Evolutionary conservation across 352 stramenopile genomes (phyloP), one percentile per base, ranked within the genome.

Genomic region (Phytophthora chlamydospora): DNA sequence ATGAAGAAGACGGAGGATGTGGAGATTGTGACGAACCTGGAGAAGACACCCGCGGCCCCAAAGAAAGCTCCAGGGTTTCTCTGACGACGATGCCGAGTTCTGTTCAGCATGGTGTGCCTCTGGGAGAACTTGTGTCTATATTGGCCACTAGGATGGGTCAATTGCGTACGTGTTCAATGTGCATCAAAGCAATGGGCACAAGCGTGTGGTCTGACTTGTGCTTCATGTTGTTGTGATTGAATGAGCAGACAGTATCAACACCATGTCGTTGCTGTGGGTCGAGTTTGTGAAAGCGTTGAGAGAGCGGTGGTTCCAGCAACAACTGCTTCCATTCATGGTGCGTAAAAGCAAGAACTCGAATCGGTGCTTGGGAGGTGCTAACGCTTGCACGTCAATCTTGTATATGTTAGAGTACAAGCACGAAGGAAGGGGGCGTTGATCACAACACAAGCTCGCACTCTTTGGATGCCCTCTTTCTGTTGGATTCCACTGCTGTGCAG

Each of bases 221-320:
- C 1, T 12, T 56, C 49, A n/a, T 76, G n/a, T 45, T 61, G 41
- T n/a, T 62, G n/a, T 50, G 21, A 38, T 58, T 19, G 72, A 17
- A 41, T 47, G 10, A 39, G 12, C 35, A 95, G 85, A 90, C 44
- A 71, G 82, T 0, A 70, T 95, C 12, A 87, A 88, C 43, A 80
- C 78, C 2, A 91, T 93, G 81, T 86, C 78, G 4, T 59, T 91
- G 17, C 47, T 95, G 34, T 95, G 85, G 85, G 82, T 93, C 14
- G 83, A 95, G 58, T 93, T 95, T 71, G 83, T 95, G 24, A 92
- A 90, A 51, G 67, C 67, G 2, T 50, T 95, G 27, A 71, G 85
- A 32, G 81, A 95, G 39, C 66, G 78, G 36, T 93, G 80, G 80
- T 88, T 79, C 34, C 69, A 86, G 45, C 77, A 88, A 21, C 72